Evolutionary conservation across 805 yeast genomes (phyloP).

Genomic region (Ogataea parapolymorpha): DNA sequence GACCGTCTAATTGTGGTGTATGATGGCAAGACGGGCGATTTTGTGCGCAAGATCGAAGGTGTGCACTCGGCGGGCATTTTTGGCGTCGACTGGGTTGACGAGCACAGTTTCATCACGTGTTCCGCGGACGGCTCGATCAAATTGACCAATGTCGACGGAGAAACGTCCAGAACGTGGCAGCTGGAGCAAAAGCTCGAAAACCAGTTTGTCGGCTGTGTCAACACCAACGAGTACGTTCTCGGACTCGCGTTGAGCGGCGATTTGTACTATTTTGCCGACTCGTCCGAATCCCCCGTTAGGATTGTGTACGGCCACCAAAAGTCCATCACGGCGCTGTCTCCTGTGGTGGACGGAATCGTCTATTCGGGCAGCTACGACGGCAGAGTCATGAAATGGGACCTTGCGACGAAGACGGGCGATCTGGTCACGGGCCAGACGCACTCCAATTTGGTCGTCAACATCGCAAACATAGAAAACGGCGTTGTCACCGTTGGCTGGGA

Average conservation of each 20-base stretch:
- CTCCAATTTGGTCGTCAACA: slow-evolving; percentile 62
- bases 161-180: slow-evolving; percentile 48
- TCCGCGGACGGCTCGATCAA: slow-evolving; percentile 81
- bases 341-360: slow-evolving; percentile 22
- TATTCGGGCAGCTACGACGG: slow-evolving; percentile 85
- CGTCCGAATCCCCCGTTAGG: slow-evolving; percentile 35
- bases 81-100: slow-evolving; percentile 64
- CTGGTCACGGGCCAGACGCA: slow-evolving; percentile 47
- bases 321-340: slow-evolving; percentile 61
- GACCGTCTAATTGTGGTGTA: slow-evolving; percentile 76
- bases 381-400: slow-evolving; percentile 57
- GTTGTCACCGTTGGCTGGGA: slow-evolving; percentile 73
- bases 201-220: slow-evolving; percentile 80
- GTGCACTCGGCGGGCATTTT: slow-evolving; percentile 79
- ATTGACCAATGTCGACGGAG: slow-evolving; percentile 54
- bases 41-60: slow-evolving; percentile 46
- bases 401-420: slow-evolving; percentile 34
- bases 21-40: slow-evolving; percentile 87
- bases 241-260: slow-evolving; percentile 73
- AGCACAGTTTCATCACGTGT: slow-evolving; percentile 68
- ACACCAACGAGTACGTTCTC: slow-evolving; percentile 54
- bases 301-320: slow-evolving; percentile 77
- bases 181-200: slow-evolving; percentile 46
- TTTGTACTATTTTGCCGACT: slow-evolving; percentile 53
- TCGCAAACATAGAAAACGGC: slow-evolving; percentile 29